Base-by-base conservation (phyloP, 257 asterid genomes). In the Solanum boliviense region DNA sequence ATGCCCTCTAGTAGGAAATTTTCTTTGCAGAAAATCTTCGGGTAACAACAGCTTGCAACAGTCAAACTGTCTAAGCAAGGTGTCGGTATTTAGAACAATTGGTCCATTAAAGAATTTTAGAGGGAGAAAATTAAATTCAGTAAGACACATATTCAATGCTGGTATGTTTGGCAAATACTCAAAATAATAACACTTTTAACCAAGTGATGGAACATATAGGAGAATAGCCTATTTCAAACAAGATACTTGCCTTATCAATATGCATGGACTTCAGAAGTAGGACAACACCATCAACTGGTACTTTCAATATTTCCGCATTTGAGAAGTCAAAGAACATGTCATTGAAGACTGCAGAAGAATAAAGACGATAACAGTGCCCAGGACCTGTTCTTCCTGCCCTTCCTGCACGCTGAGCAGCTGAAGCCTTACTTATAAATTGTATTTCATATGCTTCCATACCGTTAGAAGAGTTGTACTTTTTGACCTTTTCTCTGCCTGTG, bases 301-400 rank as follows among this genome's bases (percentile, higher is more conserved):
- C 97, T 90, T 95, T 95, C 46, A 91, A 92, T 89, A 97, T 95
- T 91, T 97, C 98, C 86, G 99, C 97, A 90, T 44, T 72, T 11
- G 98, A 95, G 91, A 95, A 97, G 83, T 93, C 94, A 3, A 93
- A 86, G 89, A 97, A 95, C 36, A 88, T 88, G 91, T 97, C 92
- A 88, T 86, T 89, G 90, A 94, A 95, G 87, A 92, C 98, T 38
- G 99, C 98, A 65, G 99, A 92, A 85, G 98, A 97, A 92, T 97
- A 97, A 39, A 97, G 93, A 52, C 99, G 97, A 91, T 97, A 97
- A 89, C 98, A 97, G 87, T 97, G 98, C 27, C 99, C 99, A 31
- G 99, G 99, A 68, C 96, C 98, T 41, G 98, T 97, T 90, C 99
- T 93, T 89, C 98, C 99, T 87, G 99, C 98, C 89, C 98, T 92